Percentiles rank a stretch among this genome's conserved stretches.
phyloP scores from a whole-genome alignment of 2,329 filamentous ascomycete genomes.

The Ceratocystis albifundus region DNA sequence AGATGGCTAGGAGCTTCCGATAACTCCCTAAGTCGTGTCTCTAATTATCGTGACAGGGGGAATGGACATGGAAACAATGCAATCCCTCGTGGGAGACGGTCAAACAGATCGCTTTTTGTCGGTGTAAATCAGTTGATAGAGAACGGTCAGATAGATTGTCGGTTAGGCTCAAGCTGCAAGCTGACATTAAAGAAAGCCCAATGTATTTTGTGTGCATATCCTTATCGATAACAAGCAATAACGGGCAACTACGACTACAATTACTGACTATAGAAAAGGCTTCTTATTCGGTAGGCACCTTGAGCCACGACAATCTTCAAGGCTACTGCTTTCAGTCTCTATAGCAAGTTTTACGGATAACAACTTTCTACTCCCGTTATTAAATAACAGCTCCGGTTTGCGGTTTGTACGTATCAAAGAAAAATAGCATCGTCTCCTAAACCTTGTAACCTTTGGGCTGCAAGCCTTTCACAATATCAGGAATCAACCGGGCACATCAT shows the following conservation, averaged over 20 bases:
- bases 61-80: background rate
- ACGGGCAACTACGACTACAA: too few species aligned
- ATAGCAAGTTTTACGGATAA: too few species aligned
- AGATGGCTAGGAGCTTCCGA: constrained; percentile 6
- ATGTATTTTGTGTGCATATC: background rate
- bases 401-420: too few species aligned
- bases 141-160: background rate
- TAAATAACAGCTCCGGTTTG: too few species aligned
- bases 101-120: background rate
- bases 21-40: background rate
- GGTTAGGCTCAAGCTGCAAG: background rate
- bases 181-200: background rate
- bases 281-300: too few species aligned
- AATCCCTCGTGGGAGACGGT: background rate
- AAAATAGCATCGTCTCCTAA: too few species aligned
- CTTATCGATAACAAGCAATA: background rate
- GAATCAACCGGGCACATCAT: too few species aligned
- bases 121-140: background rate
- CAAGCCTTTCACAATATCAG: too few species aligned
- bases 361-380: too few species aligned
- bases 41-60: background rate
- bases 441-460: too few species aligned
- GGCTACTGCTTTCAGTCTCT: too few species aligned
- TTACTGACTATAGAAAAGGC: too few species aligned
- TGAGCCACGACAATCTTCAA: background rate